Evolutionary conservation across 2,329 filamentous ascomycete genomes (phyloP), one percentile per base, ranked within the genome.

Genomic region (Hypoxylon sp.): DNA sequence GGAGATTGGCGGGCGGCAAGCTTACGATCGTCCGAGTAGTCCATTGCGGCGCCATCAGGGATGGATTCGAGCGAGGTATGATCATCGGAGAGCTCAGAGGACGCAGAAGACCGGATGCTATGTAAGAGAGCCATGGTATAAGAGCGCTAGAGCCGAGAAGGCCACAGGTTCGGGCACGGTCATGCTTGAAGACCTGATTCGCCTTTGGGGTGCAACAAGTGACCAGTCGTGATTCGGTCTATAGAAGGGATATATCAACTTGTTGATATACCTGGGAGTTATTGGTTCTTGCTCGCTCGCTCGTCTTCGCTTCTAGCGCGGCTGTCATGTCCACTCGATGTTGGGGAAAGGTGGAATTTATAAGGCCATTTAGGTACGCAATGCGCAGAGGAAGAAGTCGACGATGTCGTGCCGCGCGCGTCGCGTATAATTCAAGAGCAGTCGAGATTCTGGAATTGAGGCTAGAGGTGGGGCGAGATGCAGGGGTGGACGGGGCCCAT

Each of bases 11-110:
- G 35, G 18, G 20, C 37, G 9, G 20, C 2, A 26, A 42, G 43
- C 57, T 31, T 49, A 69, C 69, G 63, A 13, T 68, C 63, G 21
- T 71, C 69, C 1, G 69, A 67, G 52, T 69, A 71, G 6, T 65
- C 55, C 55, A 67, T 57, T 17, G 18, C 18, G 24, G 35, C 42
- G 45, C 54, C 60, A 52, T 67, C 38, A 17, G 29, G 54, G 23
- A 48, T 53, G 15, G 58, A 58, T 41, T 58, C 41, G 24, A 50
- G 41, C 17, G 38, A 43, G 9, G 58, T 47, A 55, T 49, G 48
- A 45, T 62, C 60, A 24, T 68, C 62, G 17, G 65, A 69, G 31
- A 66, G 48, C 43, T 66, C 58, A 47, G 56, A 58, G 55, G 66
- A 57, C 43, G 51, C 43, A 47, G 64, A 56, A 37, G 63, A 64